These are phyloP conservation scores for Penicillium corylophilum DNA, from an alignment of 2,329 filamentous ascomycete genomes.

Conservation along the genomic window DNA sequence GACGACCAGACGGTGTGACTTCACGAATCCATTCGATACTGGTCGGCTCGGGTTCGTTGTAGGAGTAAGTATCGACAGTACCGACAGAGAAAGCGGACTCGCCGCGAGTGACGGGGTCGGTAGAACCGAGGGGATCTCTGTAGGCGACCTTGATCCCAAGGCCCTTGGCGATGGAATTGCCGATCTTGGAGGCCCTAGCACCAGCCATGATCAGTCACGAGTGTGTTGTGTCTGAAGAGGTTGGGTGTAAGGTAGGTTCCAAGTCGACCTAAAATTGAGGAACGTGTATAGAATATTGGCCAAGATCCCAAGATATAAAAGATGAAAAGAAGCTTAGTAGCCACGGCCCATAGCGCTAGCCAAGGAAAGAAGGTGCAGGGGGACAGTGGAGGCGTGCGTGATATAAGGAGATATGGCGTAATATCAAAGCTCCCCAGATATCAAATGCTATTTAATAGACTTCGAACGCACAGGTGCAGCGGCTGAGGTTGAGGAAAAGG, in stretches of 20 bases:
- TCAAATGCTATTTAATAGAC: too few relatives aligned
- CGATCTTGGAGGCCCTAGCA: slow-evolving; percentile 55
- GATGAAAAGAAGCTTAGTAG: not conserved
- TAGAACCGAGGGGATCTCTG: slow-evolving; percentile 54
- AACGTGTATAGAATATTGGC: slow-evolving; percentile 15
- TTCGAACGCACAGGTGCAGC: not conserved
- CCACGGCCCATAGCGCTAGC: not conserved
- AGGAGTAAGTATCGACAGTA: slow-evolving; percentile 74
- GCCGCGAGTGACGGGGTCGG: slow-evolving; percentile 68
- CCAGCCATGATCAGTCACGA: slow-evolving; percentile 30
- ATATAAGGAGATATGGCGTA: slow-evolving; percentile 24
- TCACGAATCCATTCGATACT: slow-evolving; percentile 69
- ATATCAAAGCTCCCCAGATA: slow-evolving; percentile 25
- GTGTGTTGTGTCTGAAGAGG: not conserved
- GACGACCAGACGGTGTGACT: slow-evolving; percentile 58
- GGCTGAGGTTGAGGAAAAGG: not conserved
- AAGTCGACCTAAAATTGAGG: not conserved
- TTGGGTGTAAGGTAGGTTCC: not conserved
- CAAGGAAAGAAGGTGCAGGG: not conserved
- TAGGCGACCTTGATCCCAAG: slow-evolving; percentile 80
- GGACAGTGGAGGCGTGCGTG: slow-evolving; percentile 18
- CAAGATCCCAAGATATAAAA: slow-evolving; percentile 13
- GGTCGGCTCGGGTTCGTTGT: slow-evolving; percentile 79
- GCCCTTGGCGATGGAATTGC: slow-evolving; percentile 72
- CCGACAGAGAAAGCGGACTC: slow-evolving; percentile 75